Conservation (phyloP, 202 grass and related monocot species). For the Schoenoplectus tabernaemontani region DNA sequence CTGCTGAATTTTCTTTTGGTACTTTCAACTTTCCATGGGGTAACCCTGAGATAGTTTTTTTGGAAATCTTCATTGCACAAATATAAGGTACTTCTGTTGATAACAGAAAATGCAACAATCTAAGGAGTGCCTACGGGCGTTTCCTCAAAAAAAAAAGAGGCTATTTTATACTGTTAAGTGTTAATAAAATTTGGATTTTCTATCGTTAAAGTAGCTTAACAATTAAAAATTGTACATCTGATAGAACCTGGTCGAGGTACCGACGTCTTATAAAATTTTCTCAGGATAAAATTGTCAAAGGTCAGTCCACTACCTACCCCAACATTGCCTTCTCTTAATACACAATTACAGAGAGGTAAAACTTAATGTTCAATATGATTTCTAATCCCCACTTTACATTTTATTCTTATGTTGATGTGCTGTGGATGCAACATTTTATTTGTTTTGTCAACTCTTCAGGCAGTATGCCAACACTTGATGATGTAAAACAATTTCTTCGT, state of each 20-base stretch:
- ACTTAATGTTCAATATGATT: constrained; percentile 23
- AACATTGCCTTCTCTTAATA: constrained; percentile 54
- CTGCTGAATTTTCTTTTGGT: constrained; percentile 66
- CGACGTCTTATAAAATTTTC: constrained; percentile 48
- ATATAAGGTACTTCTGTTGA: constrained; percentile 45
- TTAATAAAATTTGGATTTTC: background rate
- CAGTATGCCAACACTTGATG: constrained; percentile 59
- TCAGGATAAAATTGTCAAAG: constrained; percentile 45
- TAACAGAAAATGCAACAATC: background rate
- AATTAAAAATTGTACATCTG: constrained; percentile 29
- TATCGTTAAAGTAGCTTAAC: background rate
- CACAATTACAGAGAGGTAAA: constrained; percentile 55
- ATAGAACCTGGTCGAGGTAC: constrained; percentile 49
- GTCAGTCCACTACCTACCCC: constrained; percentile 37
- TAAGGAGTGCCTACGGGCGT: too few relatives aligned
- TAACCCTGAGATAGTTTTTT: constrained; percentile 48
- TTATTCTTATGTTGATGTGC: constrained; percentile 1
- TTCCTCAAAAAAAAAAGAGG: too few relatives aligned
- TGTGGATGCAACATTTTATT: constrained; percentile 20
- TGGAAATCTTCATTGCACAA: constrained; percentile 71
- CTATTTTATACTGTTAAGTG: background rate
- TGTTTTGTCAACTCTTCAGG: constrained; percentile 36
- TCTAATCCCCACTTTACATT: constrained; percentile 11
- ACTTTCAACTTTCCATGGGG: constrained; percentile 44
- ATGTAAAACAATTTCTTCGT: constrained; percentile 55